Evolutionary conservation across 2,329 filamentous ascomycete species (phyloP).

Genomic region (Allantophomopsis cytisporea): DNA sequence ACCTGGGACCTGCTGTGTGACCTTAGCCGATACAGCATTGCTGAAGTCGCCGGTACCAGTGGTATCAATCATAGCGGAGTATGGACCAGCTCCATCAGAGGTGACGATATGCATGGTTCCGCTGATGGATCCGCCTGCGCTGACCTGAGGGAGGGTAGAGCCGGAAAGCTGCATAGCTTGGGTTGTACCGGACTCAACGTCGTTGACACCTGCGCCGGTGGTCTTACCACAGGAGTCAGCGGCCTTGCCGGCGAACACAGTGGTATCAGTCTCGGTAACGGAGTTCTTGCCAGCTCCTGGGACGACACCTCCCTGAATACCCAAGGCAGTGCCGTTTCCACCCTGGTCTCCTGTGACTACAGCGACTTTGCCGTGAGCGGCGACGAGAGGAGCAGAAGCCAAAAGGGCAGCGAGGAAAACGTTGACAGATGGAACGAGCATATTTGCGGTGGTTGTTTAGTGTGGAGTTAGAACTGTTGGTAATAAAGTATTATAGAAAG

Average conservation of each 20-base stretch:
- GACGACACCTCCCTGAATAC: conserved; percentile 24
- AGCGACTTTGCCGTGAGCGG: conserved; percentile 6
- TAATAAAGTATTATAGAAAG: not conserved
- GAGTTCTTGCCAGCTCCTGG: conserved; percentile 16
- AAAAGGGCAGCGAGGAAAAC: conserved; percentile 2
- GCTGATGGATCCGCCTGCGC: conserved; percentile 18
- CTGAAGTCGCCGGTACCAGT: conserved; percentile 22
- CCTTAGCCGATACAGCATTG: conserved; percentile 13
- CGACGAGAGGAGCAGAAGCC: conserved; percentile 3
- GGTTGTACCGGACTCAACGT: conserved; percentile 14
- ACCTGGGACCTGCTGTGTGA: conserved; percentile 23
- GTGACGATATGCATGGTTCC: conserved; percentile 26
- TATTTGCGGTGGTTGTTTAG: not conserved
- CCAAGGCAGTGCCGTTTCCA: conserved; percentile 25
- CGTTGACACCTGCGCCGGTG: conserved; percentile 22
- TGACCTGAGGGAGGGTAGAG: conserved; percentile 24
- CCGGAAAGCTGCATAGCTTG: conserved; percentile 22
- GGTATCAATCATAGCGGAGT: conserved; percentile 20
- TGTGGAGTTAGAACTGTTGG: not conserved
- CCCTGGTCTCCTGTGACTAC: conserved; percentile 18
- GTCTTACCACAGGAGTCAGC: conserved; percentile 25
- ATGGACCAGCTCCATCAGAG: conserved; percentile 25
- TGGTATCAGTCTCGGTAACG: conserved; percentile 5
- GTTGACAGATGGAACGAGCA: not conserved
- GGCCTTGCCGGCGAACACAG: conserved; percentile 14